A percentile compares a stretch with the other conserved stretches of the same genome.
Evolutionary conservation across 805 yeast genomes (phyloP).

Genomic region (Tetrapisispora taiwanensis): DNA sequence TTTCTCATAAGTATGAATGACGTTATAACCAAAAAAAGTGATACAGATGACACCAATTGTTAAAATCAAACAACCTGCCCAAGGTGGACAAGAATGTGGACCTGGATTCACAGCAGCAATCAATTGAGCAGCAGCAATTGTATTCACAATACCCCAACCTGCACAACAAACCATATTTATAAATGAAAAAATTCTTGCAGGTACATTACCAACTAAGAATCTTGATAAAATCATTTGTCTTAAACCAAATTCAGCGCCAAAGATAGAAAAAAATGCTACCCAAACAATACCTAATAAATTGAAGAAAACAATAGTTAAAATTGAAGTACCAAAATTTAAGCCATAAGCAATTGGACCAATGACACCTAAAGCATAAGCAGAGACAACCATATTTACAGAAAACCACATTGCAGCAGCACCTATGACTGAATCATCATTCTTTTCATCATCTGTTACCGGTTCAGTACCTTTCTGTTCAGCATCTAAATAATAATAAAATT

Average conservation of each 20-base stretch:
- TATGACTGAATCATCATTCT: constrained; percentile 52
- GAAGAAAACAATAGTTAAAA: constrained; percentile 61
- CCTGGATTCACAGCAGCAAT: constrained; percentile 61
- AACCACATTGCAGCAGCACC: constrained; percentile 84
- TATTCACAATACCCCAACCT: constrained; percentile 92
- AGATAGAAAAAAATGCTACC: constrained; percentile 71
- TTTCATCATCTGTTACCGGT: constrained; percentile 67
- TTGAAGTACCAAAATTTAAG: constrained; percentile 64
- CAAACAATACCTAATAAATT: constrained; percentile 60
- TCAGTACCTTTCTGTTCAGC: constrained; percentile 74
- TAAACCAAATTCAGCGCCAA: constrained; percentile 78
- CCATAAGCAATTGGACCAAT: constrained; percentile 53
- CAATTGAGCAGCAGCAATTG: constrained; percentile 80
- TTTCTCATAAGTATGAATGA: constrained; percentile 72
- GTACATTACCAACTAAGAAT: constrained; percentile 63
- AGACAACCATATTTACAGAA: constrained; percentile 80
- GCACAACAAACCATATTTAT: constrained; percentile 77
- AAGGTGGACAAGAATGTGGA: constrained; percentile 53
- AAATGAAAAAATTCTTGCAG: constrained; percentile 66
- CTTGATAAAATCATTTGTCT: constrained; percentile 80
- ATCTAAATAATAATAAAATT: constrained; percentile 16
- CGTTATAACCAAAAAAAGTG: constrained; percentile 74
- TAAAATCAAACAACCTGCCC: constrained; percentile 80
- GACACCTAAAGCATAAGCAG: constrained; percentile 72
- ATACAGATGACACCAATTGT: constrained; percentile 59